Conservation (phyloP, 805 yeast genomes). For the Kurtzmaniella cleridarum region DNA sequence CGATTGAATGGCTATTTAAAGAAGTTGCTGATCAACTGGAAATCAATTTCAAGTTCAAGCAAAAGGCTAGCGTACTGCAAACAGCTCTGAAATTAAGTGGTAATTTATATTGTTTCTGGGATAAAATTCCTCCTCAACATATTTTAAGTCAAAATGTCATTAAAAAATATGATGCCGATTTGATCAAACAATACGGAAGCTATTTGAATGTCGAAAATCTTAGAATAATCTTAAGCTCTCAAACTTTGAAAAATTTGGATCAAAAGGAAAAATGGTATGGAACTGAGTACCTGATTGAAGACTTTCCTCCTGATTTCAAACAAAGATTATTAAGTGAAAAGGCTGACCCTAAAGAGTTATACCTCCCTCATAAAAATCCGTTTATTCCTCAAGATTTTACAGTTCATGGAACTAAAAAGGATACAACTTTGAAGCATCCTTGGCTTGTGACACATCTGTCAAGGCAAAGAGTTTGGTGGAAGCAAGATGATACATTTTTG, state of each 20-base stretch:
- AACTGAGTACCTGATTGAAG: slow-evolving; percentile 59
- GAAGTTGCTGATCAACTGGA: slow-evolving; percentile 68
- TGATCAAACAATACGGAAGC: slow-evolving; percentile 44
- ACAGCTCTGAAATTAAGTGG: slow-evolving; percentile 70
- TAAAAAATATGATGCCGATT: slow-evolving; percentile 52
- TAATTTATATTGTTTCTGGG: slow-evolving; percentile 45
- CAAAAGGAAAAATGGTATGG: slow-evolving; percentile 83
- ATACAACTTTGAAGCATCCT: slow-evolving; percentile 44
- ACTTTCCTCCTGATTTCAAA: slow-evolving; percentile 37
- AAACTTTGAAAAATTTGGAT: slow-evolving; percentile 41
- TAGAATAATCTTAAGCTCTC: slow-evolving; percentile 51
- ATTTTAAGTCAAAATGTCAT: slow-evolving; percentile 54
- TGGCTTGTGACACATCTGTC: slow-evolving; percentile 48
- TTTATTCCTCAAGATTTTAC: slow-evolving; percentile 78
- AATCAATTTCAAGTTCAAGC: slow-evolving; percentile 73
- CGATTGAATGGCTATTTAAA: slow-evolving; percentile 75
- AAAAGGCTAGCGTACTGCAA: slow-evolving; percentile 64
- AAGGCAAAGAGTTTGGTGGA: slow-evolving; percentile 70
- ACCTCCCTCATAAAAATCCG: slow-evolving; percentile 67
- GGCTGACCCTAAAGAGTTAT: slow-evolving; percentile 29
- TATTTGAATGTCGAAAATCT: slow-evolving; percentile 56
- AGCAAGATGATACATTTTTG: slow-evolving; percentile 82
- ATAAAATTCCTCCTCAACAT: slow-evolving; percentile 55
- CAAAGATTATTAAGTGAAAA: slow-evolving; percentile 23
- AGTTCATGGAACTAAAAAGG: slow-evolving; percentile 40